phyloP scores from a whole-genome alignment of 2,329 filamentous ascomycete genomes.

The Sclerotinia borealis region DNA sequence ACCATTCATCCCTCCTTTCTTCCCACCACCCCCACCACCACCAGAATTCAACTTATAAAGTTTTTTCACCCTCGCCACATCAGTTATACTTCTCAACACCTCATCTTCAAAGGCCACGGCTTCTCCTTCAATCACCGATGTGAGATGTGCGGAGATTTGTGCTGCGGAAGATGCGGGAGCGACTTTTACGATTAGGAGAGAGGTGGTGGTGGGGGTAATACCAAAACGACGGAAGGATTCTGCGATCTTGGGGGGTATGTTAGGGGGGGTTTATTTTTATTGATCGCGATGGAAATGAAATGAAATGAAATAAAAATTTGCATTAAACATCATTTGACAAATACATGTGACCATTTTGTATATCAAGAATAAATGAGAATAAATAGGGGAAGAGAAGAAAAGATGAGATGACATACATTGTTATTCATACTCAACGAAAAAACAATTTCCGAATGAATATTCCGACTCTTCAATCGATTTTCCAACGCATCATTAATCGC shows the following conservation, averaged over 20 bases:
- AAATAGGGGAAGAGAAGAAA: neutral
- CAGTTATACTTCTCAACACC: constrained; percentile 51
- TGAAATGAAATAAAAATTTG: no score
- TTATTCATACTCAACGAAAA: constrained; percentile 50
- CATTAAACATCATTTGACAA: neutral
- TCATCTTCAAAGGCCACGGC: constrained; percentile 56
- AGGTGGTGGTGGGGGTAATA: constrained; percentile 61
- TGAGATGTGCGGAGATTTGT: constrained; percentile 53
- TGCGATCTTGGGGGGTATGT: constrained; percentile 57
- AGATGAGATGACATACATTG: constrained; percentile 37
- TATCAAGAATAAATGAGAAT: neutral
- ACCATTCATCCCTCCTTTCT: neutral
- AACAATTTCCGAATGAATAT: constrained; percentile 52
- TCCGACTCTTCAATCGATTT: constrained; percentile 41
- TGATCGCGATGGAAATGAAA: neutral
- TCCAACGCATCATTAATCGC: constrained; percentile 43
- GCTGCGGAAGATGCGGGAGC: constrained; percentile 46
- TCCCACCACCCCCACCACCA: constrained; percentile 29
- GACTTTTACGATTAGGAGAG: constrained; percentile 76
- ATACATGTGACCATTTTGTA: neutral
- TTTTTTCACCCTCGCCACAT: constrained; percentile 68
- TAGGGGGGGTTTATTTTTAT: neutral
- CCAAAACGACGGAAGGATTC: constrained; percentile 89
- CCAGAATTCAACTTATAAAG: constrained; percentile 74
- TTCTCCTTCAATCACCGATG: constrained; percentile 54